A percentile compares a stretch with the other conserved stretches of the same genome.
These are phyloP conservation scores for Endotrypanum monterogeii DNA, from an alignment of 208 protist species.

Conservation along the genomic window DNA sequence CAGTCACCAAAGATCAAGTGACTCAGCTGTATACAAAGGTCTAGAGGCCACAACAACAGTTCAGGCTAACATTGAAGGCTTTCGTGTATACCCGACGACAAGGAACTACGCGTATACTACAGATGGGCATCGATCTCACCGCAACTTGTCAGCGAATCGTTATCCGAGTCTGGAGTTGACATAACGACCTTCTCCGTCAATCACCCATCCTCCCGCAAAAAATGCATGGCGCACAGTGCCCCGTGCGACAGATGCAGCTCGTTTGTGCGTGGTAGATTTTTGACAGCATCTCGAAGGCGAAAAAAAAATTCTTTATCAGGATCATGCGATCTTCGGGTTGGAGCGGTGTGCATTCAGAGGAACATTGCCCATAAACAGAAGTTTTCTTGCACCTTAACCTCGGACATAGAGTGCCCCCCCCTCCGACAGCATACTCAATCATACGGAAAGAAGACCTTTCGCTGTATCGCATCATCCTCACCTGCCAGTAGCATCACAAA, in stretches of 20 bases:
- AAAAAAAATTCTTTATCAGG: constrained; percentile 60
- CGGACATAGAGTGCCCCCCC: constrained; percentile 35
- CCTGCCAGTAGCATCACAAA: constrained; percentile 42
- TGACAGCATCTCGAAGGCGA: constrained; percentile 50
- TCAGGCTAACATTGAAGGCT: constrained; percentile 40
- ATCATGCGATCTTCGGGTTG: constrained; percentile 66
- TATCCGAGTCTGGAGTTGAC: constrained; percentile 33
- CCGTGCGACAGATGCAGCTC: constrained; percentile 63
- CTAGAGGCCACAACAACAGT: constrained; percentile 52
- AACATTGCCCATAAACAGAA: constrained; percentile 58
- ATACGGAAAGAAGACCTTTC: constrained; percentile 69
- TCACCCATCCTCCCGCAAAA: constrained; percentile 33
- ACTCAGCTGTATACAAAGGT: constrained; percentile 31
- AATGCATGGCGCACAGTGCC: constrained; percentile 63
- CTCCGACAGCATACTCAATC: constrained; percentile 48
- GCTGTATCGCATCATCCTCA: constrained; percentile 28
- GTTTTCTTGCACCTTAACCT: constrained; percentile 67
- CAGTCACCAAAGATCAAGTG: constrained; percentile 43
- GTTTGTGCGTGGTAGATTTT: constrained; percentile 4
- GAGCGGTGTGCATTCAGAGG: constrained; percentile 41
- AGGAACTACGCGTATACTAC: constrained; percentile 29
- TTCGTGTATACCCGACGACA: constrained; percentile 65
- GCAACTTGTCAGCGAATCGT: constrained; percentile 33
- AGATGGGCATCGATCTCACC: constrained; percentile 40
- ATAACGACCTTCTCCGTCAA: constrained; percentile 20